Evolutionary conservation across 2,329 filamentous ascomycete genomes (phyloP).

Genomic region (Fusarium euwallaceae): DNA sequence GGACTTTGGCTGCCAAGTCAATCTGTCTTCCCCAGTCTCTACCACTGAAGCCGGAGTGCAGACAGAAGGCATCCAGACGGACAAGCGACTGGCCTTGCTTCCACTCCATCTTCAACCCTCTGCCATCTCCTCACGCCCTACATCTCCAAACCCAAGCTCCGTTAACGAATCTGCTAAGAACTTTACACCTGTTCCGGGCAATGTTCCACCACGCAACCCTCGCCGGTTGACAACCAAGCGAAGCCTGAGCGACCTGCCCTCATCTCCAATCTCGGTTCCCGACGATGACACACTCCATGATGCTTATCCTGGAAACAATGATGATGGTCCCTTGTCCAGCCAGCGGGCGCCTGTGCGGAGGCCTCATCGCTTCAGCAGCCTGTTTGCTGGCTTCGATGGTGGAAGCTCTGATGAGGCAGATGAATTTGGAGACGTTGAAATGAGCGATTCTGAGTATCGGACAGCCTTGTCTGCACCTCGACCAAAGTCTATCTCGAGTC

Average conservation of each 20-base stretch:
- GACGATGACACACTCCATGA: slow-evolving; percentile 65
- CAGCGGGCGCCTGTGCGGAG: slow-evolving; percentile 73
- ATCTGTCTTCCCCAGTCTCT: slow-evolving; percentile 43
- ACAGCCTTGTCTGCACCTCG: slow-evolving; percentile 75
- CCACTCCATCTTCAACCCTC: slow-evolving; percentile 85
- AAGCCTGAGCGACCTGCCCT: slow-evolving; percentile 63
- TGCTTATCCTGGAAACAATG: slow-evolving; percentile 83
- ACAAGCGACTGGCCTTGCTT: slow-evolving; percentile 80
- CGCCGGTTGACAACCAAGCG: slow-evolving; percentile 63
- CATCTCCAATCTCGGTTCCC: slow-evolving; percentile 59
- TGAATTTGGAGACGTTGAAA: slow-evolving; percentile 71
- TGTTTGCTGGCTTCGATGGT: slow-evolving; percentile 88
- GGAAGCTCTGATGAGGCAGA: slow-evolving; percentile 76
- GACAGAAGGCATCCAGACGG: slow-evolving; percentile 91
- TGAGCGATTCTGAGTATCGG: slow-evolving; percentile 76
- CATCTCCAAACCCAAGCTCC: slow-evolving; percentile 62
- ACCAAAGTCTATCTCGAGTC: slow-evolving; percentile 58
- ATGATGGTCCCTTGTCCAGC: slow-evolving; percentile 78
- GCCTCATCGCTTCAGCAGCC: slow-evolving; percentile 82
- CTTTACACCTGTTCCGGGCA: slow-evolving; percentile 66
- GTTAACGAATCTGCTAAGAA: slow-evolving; percentile 52
- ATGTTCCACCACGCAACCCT: slow-evolving; percentile 71
- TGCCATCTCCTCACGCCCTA: slow-evolving; percentile 73
- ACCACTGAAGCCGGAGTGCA: slow-evolving; percentile 68
- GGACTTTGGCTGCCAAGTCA: slow-evolving; percentile 86